Percentiles rank a stretch among this genome's conserved stretches.
These are phyloP conservation scores for Lachnellula occidentalis DNA, from an alignment of 2,329 filamentous ascomycete genomes.

Conservation along the genomic window DNA sequence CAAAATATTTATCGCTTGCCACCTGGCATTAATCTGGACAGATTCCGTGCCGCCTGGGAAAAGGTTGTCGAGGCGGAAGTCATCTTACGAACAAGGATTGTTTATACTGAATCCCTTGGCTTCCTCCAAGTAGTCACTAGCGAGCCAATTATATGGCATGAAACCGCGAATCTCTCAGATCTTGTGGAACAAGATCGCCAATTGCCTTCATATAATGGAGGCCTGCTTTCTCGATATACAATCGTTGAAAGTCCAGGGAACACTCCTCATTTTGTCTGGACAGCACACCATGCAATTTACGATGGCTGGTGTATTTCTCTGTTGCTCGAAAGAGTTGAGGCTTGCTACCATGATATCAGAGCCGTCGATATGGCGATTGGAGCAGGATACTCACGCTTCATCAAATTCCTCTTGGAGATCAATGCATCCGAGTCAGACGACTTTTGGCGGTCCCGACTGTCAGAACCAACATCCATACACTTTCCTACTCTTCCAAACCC, in stretches of 20 bases:
- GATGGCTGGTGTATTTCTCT: slow-evolving; percentile 41
- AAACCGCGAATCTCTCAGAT: neutral
- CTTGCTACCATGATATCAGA: slow-evolving; percentile 3
- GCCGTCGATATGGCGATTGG: neutral
- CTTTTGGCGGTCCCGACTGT: slow-evolving; percentile 8
- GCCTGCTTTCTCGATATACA: slow-evolving; percentile 1
- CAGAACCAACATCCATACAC: neutral
- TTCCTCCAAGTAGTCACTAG: slow-evolving; percentile 16
- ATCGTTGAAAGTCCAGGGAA: slow-evolving; percentile 3
- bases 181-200: slow-evolving; percentile 4
- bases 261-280: slow-evolving; percentile 38
- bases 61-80: slow-evolving; percentile 14
- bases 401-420: slow-evolving; percentile 38
- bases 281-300: slow-evolving; percentile 47
- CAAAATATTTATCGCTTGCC: slow-evolving; percentile 20
- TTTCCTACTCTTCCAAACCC: slow-evolving; percentile 10
- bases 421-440: slow-evolving; percentile 3
- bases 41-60: slow-evolving; percentile 27
- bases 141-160: slow-evolving; percentile 5
- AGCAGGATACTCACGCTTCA: slow-evolving; percentile 30
- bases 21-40: slow-evolving; percentile 13
- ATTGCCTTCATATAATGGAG: slow-evolving; percentile 1
- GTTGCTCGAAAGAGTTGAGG: slow-evolving; percentile 3
- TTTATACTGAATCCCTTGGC: slow-evolving; percentile 6
- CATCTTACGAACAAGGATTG: slow-evolving; percentile 33